Evolutionary conservation across 2,329 filamentous ascomycete genomes (phyloP), one percentile per base, ranked within the genome.

Genomic region (Nigrospora oryzae): DNA sequence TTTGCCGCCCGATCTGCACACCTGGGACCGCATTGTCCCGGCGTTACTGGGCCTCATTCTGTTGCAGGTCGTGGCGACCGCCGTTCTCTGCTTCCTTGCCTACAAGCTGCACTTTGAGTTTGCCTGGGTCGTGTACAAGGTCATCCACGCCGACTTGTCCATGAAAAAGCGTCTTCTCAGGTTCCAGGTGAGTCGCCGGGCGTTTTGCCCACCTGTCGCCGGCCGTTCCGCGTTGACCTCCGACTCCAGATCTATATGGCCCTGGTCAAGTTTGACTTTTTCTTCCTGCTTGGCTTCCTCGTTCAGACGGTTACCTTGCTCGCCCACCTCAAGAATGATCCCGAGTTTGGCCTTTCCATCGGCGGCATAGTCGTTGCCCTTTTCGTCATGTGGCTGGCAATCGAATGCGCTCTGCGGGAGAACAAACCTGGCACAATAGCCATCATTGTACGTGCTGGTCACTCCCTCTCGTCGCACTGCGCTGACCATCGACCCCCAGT

Each of bases 41-140:
- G 38, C 38, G 3, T 13, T 40, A 4, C 13, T 40, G 15, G 30
- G n/a, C 38, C 15, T 40, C 30, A 33, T 40, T 15, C 3, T 40
- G 30, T 15, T 40, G 11, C 38, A 40, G 30, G 38, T 17, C 15
- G 15, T 33, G 3, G 38, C 38, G 6, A 19, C 38, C 12, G 5
- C 14, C 11, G 30, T 32, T 3, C 30, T 40, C 30, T 11, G 15
- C 8, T 40, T 40, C 11, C 30, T 40, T 7, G n/a, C 30, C 30
- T 40, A 40, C 30, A 40, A 40, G 38, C 38, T 40, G 38, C 38
- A 40, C 11, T 40, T 33, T n/a, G 38, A 40, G 30, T 40, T 40
- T 10, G 38, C 38, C 30, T 40, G 38, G 38, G 38, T 40, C 30
- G 38, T 40, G 11, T 40, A 40, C 38, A 40, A 40, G 30, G 38